Percentiles rank a stretch among this genome's conserved stretches.
Conservation (phyloP, 2,329 filamentous ascomycete genomes). For the Chrysoporthe cubensis region DNA sequence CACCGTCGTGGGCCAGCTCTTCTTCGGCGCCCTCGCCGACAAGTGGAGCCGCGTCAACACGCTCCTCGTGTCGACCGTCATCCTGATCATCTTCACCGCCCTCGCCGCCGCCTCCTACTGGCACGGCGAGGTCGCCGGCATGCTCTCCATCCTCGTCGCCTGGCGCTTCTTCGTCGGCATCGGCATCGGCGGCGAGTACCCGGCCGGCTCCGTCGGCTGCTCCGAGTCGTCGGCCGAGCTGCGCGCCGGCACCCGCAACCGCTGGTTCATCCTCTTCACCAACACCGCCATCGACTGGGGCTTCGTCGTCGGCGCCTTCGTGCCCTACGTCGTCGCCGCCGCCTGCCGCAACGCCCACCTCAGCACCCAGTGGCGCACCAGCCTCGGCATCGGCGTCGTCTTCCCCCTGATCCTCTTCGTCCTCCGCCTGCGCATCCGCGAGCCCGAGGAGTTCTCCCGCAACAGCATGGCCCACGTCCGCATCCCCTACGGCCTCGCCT, state of each 20-base stretch:
- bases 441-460: constrained; percentile 76
- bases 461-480: constrained; percentile 68
- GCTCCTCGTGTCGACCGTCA: constrained; percentile 77
- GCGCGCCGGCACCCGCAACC: constrained; percentile 78
- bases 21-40: constrained; percentile 82
- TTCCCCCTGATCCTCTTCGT: constrained; percentile 74
- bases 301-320: constrained; percentile 70
- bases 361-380: constrained; percentile 79
- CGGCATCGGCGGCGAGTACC: constrained; percentile 81
- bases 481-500: constrained; percentile 59
- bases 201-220: constrained; percentile 80
- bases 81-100: constrained; percentile 84
- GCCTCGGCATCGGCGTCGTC: constrained; percentile 77
- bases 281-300: constrained; percentile 82
- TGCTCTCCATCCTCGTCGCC: constrained; percentile 17
- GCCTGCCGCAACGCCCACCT: constrained; percentile 56
- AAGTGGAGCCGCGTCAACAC: constrained; percentile 84
- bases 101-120: constrained; percentile 78
- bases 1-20: constrained; percentile 79
- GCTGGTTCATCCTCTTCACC: constrained; percentile 90
- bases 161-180: constrained; percentile 79
- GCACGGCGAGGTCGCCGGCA: constrained; percentile 65
- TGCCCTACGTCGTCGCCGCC: constrained; percentile 53
- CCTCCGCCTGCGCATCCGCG: constrained; percentile 72
- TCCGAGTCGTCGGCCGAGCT: constrained; percentile 85